Evolutionary conservation across 257 asterid genomes (phyloP).

Genomic region (Solanum raphanifolium): DNA sequence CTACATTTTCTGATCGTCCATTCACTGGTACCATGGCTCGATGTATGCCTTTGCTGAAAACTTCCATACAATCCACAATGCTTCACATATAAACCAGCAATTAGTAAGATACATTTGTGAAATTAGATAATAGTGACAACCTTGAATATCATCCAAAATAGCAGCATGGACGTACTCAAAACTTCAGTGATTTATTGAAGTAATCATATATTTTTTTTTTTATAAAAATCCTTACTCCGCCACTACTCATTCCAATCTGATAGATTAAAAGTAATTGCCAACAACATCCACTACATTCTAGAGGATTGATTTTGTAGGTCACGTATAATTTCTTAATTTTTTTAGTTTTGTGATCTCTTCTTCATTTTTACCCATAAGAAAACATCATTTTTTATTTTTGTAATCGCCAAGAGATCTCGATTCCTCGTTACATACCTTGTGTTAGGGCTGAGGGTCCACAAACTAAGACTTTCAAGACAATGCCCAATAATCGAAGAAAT

Average conservation of each 20-base stretch:
- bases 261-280: background rate
- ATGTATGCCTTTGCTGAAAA: slow-evolving; percentile 84
- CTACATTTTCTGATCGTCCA: slow-evolving; percentile 51
- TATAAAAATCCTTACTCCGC: too few relatives aligned
- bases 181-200: background rate
- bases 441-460: slow-evolving; percentile 74
- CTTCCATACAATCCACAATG: slow-evolving; percentile 83
- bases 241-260: background rate
- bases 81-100: slow-evolving; percentile 11
- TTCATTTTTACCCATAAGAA: background rate
- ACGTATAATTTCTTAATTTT: background rate
- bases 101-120: background rate
- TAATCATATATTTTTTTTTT: too few relatives aligned
- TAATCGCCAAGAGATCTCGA: background rate
- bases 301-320: background rate
- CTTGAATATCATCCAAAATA: background rate
- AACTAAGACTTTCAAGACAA: slow-evolving; percentile 78
- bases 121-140: background rate
- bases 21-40: slow-evolving; percentile 75
- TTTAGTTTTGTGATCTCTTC: background rate
- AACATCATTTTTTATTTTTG: background rate
- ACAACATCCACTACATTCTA: background rate
- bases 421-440: slow-evolving; percentile 30
- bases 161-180: background rate
- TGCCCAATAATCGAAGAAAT: slow-evolving; percentile 84